Evolutionary conservation across 2,329 filamentous ascomycete genomes (phyloP), one percentile per base, ranked within the genome.

Genomic region (Beauveria bassiana): DNA sequence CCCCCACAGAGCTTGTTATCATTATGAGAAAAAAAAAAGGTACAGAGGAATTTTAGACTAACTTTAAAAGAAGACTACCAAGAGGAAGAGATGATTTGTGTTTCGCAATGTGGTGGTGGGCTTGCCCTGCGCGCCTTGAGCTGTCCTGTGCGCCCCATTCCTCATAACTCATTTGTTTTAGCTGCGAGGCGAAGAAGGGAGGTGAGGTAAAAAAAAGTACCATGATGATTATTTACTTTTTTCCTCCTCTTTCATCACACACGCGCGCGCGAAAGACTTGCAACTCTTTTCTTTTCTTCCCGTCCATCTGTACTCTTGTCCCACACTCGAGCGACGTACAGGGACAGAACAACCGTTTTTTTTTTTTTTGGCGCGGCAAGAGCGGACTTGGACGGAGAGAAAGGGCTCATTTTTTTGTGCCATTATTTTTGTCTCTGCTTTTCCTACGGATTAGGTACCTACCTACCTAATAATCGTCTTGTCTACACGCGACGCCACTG

Each of bases 211-310:
- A 38, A n/a, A 40, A 49, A 38, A 49, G 46, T 43, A 24, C 28
- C 55, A 31, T 26, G 28, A 59, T 46, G 50, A 59, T 59, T 59
- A 46, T 26, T 43, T 31, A 24, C 38, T 43, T 34, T 28, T 24
- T 59, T 45, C 40, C 42, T 24, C 31, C 45, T 59, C 55, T n/a
- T 58, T 50, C 55, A 59, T 26, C 45, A 59, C 38, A 24, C 52
- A 16, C 51, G 16, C 53, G 18, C 42, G 26, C 49, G 49, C 49
- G 28, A 28, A 31, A 38, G 38, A 53, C 50, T 20, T 40, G 31
- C 6, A 10, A 34, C 6, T 53, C 20, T 24, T 42, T 40, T 54
- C 34, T 54, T 26, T 54, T 40, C n/a, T 26, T 14, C 22, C 38
- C 5, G 31, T 28, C 38, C n/a, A 20, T 38, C 14, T 53, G 51